Base-by-base conservation (phyloP, 139 green algal species). In the Chloropicon primus region DNA sequence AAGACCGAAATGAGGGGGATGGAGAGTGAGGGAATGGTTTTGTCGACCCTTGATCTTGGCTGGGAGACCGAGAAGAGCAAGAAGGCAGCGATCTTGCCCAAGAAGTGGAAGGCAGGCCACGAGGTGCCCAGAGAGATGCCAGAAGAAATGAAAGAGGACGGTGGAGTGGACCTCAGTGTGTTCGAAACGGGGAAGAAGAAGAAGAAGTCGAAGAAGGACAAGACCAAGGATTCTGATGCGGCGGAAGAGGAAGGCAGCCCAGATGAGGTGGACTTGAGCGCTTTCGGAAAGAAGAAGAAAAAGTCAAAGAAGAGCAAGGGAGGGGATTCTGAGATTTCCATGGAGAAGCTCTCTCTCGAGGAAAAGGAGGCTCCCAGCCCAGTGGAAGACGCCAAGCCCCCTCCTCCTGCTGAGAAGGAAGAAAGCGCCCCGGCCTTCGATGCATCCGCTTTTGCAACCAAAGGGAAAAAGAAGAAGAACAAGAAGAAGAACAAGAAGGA, bases 1-100 rank as follows among this genome's bases (percentile, higher is more conserved):
- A 82, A 84, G 72, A 82, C 82, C 23, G 80, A 71, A 25, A 75
- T 96, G 74, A 85, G 89, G 27, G 92, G 92, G 0, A 84, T 94
- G 24, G 84, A 91, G 28, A 89, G 80, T 74, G 83, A 83, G 28
- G 92, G 92, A 74, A 96, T 96, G 92, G 84, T 96, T 23, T 94
- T 90, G 82, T 90, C 84, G 25, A 88, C 89, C 0, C 78, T 86
- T 62, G 91, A 96, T 76, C 84, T 91, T 72, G 92, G 92, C 21
- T 96, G 92, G 92, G 72, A 80, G 41, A 54, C 24, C 17, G 41
- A 88, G 72, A 71, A 74, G 27, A 80, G 79, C 53, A 84, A 84
- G 78, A 84, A 82, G 78, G 73, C 24, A 5, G n/a, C 26, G 21
- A 25, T 80, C 41, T 71, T 80, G n/a, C 21, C n/a, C 22, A 24